Evolutionary conservation across 2,329 filamentous ascomycete genomes (phyloP).

Genomic region (Claviceps africana): DNA sequence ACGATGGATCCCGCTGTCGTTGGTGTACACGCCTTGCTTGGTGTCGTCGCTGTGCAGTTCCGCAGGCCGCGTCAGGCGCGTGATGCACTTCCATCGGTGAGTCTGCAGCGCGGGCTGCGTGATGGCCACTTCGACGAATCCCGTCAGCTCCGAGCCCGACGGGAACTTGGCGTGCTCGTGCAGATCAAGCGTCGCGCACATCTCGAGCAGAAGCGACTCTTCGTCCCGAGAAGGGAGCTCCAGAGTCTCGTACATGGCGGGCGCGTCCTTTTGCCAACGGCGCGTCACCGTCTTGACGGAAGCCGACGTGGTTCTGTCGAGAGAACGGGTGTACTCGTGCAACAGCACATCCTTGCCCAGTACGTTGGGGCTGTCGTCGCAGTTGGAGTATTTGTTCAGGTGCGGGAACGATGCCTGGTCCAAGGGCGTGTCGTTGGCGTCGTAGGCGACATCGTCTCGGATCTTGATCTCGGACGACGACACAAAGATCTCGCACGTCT

Average conservation of each 20-base stretch:
- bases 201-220: constrained; percentile 44
- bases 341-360: constrained; percentile 38
- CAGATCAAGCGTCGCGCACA: constrained; percentile 46
- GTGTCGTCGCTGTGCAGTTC: constrained; percentile 36
- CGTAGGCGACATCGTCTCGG: constrained; percentile 32
- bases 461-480: constrained; percentile 39
- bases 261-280: constrained; percentile 45
- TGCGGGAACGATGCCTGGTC: constrained; percentile 39
- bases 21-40: constrained; percentile 31
- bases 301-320: constrained; percentile 41
- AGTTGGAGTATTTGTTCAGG: constrained; percentile 37
- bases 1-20: constrained; percentile 39
- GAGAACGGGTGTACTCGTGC: constrained; percentile 43
- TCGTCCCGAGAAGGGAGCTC: constrained; percentile 34
- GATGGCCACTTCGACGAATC: constrained; percentile 44
- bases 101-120: constrained; percentile 38
- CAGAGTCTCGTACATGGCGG: constrained; percentile 39
- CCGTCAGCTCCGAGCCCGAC: constrained; percentile 44
- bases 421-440: constrained; percentile 29
- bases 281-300: constrained; percentile 38
- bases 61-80: constrained; percentile 40
- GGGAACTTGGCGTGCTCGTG: constrained; percentile 44
- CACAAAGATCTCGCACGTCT: constrained; percentile 45
- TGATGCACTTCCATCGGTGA: constrained; percentile 47
- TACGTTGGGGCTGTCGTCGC: constrained; percentile 36